Evolutionary conservation across 305 asterid genomes (phyloP).

Genomic region (Rubia balearica): DNA sequence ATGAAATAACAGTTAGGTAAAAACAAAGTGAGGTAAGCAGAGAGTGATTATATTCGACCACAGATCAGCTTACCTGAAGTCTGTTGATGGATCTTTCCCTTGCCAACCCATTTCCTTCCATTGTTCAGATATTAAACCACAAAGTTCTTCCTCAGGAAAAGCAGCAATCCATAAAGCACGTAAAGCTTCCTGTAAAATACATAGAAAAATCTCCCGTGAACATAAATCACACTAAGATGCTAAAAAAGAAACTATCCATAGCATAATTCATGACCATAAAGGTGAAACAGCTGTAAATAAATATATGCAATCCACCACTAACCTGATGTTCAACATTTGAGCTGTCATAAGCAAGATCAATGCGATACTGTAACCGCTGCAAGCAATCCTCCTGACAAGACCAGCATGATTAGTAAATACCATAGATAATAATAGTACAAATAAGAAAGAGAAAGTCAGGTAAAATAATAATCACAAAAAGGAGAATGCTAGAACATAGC

Average conservation of each 20-base stretch:
- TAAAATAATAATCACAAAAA: slow-evolving; percentile 15
- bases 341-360: slow-evolving; percentile 76
- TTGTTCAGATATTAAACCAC: slow-evolving; percentile 85
- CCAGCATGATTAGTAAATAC: slow-evolving; percentile 15
- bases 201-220: not conserved
- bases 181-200: slow-evolving; percentile 63
- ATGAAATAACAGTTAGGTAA: slow-evolving; percentile 13
- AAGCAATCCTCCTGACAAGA: slow-evolving; percentile 82
- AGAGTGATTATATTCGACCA: not conserved
- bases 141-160: slow-evolving; percentile 76
- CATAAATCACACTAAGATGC: not conserved
- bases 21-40: slow-evolving; percentile 5
- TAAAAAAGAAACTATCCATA: not conserved
- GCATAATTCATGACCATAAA: slow-evolving; percentile 3
- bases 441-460: slow-evolving; percentile 14
- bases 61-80: slow-evolving; percentile 57
- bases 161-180: slow-evolving; percentile 83
- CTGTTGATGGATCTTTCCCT: slow-evolving; percentile 99
- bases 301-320: slow-evolving; percentile 14
- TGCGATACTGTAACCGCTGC: slow-evolving; percentile 70
- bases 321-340: slow-evolving; percentile 87
- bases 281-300: slow-evolving; percentile 2
- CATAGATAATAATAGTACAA: not conserved
- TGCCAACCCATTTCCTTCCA: slow-evolving; percentile 99
- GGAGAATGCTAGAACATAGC: not conserved